phyloP scores from a whole-genome alignment of 805 yeast genomes.

The Blastobotrys chiropterorum region DNA sequence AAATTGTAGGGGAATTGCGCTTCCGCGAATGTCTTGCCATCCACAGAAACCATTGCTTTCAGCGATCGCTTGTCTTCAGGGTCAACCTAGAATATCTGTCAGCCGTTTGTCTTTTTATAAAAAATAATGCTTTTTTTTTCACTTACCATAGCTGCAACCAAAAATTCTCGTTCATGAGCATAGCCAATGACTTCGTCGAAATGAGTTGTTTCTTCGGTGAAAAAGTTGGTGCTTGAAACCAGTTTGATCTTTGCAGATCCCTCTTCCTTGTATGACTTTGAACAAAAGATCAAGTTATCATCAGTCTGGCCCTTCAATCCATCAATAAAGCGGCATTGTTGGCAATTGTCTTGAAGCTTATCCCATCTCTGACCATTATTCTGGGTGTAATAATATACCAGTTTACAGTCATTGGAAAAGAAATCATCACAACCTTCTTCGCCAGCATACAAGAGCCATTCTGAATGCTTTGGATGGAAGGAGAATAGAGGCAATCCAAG shows the following conservation, averaged over 20 bases:
- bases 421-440: constrained; percentile 49
- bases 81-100: constrained; percentile 22
- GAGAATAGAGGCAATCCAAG: constrained; percentile 39
- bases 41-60: constrained; percentile 67
- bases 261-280: constrained; percentile 26
- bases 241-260: constrained; percentile 18
- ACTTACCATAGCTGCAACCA: constrained; percentile 57
- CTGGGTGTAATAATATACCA: constrained; percentile 53
- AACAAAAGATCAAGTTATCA: constrained; percentile 60
- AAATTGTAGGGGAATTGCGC: constrained; percentile 71
- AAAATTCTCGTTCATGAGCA: constrained; percentile 62
- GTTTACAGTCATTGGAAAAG: constrained; percentile 44
- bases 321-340: constrained; percentile 64
- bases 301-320: constrained; percentile 41
- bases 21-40: constrained; percentile 70
- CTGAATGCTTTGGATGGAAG: constrained; percentile 53
- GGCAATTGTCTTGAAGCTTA: constrained; percentile 46
- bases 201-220: constrained; percentile 34
- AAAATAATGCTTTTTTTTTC: not conserved
- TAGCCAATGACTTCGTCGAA: constrained; percentile 64
- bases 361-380: constrained; percentile 65
- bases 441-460: constrained; percentile 66
- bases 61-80: constrained; percentile 41
- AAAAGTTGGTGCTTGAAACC: constrained; percentile 52
- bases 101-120: not conserved